Conservation (phyloP, 1,139 yeast genomes). For the Ogataea hybrid region DNA sequence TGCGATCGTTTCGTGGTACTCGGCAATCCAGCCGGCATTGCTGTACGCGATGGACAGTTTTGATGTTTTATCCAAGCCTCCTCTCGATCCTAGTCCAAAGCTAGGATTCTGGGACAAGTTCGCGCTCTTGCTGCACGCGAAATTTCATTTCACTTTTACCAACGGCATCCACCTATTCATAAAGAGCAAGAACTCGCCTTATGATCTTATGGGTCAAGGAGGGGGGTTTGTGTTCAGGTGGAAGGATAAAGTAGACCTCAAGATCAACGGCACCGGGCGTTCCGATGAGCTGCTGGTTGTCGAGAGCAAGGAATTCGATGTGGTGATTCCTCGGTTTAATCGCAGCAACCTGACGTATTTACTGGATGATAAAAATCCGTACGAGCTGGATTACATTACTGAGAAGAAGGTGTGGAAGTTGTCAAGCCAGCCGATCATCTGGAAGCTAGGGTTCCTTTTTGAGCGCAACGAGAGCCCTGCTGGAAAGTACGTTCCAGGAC, state of each 20-base stretch:
- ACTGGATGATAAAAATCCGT: conserved; percentile 40
- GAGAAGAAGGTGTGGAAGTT: conserved; percentile 55
- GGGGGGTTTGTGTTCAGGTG: conserved; percentile 56
- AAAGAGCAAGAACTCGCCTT: conserved; percentile 49
- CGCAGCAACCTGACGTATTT: conserved; percentile 31
- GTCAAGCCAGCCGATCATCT: conserved; percentile 56
- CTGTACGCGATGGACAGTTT: conserved; percentile 53
- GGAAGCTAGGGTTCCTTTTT: conserved; percentile 59
- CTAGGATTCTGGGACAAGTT: conserved; percentile 62
- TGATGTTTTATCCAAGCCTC: conserved; percentile 59
- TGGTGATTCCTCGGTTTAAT: conserved; percentile 51
- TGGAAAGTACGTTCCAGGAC: conserved; percentile 24
- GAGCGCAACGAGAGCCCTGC: conserved; percentile 42
- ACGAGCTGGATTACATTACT: conserved; percentile 24
- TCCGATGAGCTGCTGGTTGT: conserved; percentile 43
- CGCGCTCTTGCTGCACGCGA: conserved; percentile 48
- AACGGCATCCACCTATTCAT: conserved; percentile 51
- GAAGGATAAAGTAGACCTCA: conserved; percentile 46
- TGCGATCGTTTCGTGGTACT: conserved; percentile 55
- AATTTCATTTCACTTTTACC: conserved; percentile 33
- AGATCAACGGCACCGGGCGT: conserved; percentile 41
- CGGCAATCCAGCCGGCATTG: conserved; percentile 53
- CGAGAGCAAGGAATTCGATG: conserved; percentile 48
- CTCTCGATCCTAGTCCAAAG: conserved; percentile 52
- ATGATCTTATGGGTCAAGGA: conserved; percentile 43